Evolutionary conservation across 2,329 filamentous ascomycete genomes (phyloP), one percentile per base, ranked within the genome.

Genomic region (Cytospora piceicola): DNA sequence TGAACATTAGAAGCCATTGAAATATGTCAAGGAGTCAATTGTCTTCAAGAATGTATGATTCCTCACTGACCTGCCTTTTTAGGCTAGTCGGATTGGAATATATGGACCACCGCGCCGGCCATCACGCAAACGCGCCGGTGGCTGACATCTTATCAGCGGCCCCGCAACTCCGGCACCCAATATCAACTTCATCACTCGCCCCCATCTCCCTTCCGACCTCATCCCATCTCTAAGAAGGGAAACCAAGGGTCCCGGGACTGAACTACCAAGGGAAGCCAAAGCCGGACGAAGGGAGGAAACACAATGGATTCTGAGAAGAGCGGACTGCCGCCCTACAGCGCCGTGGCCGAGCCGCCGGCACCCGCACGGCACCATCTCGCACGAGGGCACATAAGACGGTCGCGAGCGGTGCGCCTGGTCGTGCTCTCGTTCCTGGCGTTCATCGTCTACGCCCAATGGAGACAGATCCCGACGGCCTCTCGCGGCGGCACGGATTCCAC

Each of bases 401-500:
- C 80, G 12, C 78, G 81, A 42, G 76, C 74, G 3, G 68, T 84
- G 61, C 79, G 79, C 51, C 71, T 82, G 63, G 72, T 82, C 52
- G 78, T 74, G 8, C 69, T 86, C 7, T 78, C 78, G 11, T 83
- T 79, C 68, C 75, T 87, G n/a, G 75, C 75, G 34, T 83, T 86
- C 67, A 81, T 81, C 62, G 80, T 75, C 46, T 80, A 78, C 66
- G 77, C 78, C 6, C 79, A 81, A 66, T 82, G 79, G 79, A 74
- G 65, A 64, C 78, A 81, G 69, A 71, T 81, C 27, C 69, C 70
- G 7, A 58, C 65, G 0, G 34, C 57, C 4, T 36, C 71, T 12
- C 62, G 39, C 15, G 58, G 15, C 30, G 22, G 17, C 46, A 46
- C 15, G 42, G 52, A 54, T 4, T 30, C 49, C 6, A 59, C n/a